phyloP scores from a whole-genome alignment of 495 filamentous ascomycete species.

The Penicillium desertorum region DNA sequence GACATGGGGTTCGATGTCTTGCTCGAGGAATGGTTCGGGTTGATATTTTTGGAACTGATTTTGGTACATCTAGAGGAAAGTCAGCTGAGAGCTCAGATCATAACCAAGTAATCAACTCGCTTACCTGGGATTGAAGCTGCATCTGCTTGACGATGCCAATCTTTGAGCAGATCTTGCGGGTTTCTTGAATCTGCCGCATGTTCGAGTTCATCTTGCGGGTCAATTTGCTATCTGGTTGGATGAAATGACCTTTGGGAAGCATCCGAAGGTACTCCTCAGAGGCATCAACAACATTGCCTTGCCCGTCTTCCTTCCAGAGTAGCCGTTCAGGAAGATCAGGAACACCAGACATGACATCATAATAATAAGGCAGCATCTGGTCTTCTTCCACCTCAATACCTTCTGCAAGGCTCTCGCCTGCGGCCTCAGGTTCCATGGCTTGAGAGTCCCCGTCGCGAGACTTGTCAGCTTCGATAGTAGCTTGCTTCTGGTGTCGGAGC shows the following conservation, averaged over 20 bases:
- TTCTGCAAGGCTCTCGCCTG: conserved; percentile 77
- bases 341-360: conserved; percentile 80
- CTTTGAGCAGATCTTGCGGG: conserved; percentile 91
- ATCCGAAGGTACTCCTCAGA: conserved; percentile 77
- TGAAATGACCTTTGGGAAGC: conserved; percentile 71
- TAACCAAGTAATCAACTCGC: conserved; percentile 15
- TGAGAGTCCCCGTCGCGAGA: conserved; percentile 50
- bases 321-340: conserved; percentile 76
- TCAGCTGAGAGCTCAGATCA: conserved; percentile 3
- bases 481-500: conserved; percentile 69
- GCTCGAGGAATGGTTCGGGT: conserved; percentile 84
- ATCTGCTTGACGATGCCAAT: conserved; percentile 98
- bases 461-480: conserved; percentile 53
- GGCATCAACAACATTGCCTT: conserved; percentile 82
- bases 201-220: conserved; percentile 84
- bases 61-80: conserved; percentile 72
- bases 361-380: conserved; percentile 83
- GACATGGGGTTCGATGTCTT: conserved; percentile 80
- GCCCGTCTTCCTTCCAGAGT: conserved; percentile 81
- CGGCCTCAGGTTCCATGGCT: conserved; percentile 44
- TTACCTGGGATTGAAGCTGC: conserved; percentile 94
- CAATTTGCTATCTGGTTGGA: conserved; percentile 71
- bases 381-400: conserved; percentile 87
- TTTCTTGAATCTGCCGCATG: conserved; percentile 94
- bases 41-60: conserved; percentile 99